phyloP scores from a whole-genome alignment of 768 basidiomycete genomes.

The Boletus eberwhitei region DNA sequence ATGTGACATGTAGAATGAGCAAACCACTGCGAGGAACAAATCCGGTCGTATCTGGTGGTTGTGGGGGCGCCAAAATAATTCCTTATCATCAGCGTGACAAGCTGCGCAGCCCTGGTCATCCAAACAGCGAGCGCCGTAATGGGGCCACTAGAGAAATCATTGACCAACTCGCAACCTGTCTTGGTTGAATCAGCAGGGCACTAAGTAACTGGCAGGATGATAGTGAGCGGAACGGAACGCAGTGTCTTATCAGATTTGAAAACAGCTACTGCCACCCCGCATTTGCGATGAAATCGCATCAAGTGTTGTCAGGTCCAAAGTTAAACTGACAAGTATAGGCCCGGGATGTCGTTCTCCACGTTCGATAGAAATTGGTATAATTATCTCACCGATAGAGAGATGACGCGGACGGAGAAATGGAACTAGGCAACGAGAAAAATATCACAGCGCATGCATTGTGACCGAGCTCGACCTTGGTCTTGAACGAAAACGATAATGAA shows the following conservation, averaged over 20 bases:
- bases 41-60: background rate
- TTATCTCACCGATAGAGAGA: background rate
- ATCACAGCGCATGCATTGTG: background rate
- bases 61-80: background rate
- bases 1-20: background rate
- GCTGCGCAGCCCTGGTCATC: background rate
- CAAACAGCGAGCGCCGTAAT: background rate
- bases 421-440: background rate
- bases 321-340: background rate
- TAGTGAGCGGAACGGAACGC: background rate
- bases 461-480: background rate
- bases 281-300: background rate
- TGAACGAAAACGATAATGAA: background rate
- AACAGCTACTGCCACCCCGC: conserved; percentile 1
- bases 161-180: background rate
- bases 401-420: too few species aligned
- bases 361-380: background rate
- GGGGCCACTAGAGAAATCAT: background rate
- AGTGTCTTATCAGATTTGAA: background rate
- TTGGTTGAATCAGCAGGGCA: background rate
- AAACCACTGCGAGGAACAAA: background rate
- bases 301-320: conserved; percentile 4
- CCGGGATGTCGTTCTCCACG: background rate
- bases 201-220: background rate
- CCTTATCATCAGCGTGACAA: background rate